Evolutionary conservation across 1,284 basidiomycete species (phyloP).

Genomic region (Ceratobasidium sp.): DNA sequence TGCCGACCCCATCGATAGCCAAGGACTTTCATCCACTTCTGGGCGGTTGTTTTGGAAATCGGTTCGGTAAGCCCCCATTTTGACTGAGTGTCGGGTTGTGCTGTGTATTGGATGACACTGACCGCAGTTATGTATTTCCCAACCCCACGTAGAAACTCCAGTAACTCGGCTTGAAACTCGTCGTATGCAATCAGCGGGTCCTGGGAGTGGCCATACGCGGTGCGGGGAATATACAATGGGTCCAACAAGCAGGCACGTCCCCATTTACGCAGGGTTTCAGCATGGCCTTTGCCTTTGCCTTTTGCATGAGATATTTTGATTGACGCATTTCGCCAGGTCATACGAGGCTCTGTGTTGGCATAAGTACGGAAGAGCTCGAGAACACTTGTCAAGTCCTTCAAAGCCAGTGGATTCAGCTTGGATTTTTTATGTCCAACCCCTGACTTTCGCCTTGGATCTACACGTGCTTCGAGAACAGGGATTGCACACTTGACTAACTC

Average conservation of each 20-base stretch:
- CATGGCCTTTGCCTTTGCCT: no score
- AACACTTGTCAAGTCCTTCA: no score
- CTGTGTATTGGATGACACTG: conserved; percentile 32
- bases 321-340: no score
- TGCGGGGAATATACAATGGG: background rate
- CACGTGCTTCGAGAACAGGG: no score
- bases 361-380: no score
- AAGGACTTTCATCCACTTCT: conserved; percentile 20
- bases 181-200: background rate
- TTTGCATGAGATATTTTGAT: no score
- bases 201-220: background rate
- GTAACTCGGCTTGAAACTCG: background rate
- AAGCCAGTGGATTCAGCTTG: no score
- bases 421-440: no score
- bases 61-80: conserved; percentile 23
- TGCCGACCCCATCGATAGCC: conserved; percentile 29
- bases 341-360: no score
- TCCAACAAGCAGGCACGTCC: background rate
- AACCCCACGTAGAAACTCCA: background rate
- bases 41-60: conserved; percentile 38
- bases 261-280: background rate
- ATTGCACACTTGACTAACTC: no score
- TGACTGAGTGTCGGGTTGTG: conserved; percentile 3
- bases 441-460: no score
- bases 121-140: conserved; percentile 41